Evolutionary conservation across 2,329 filamentous ascomycete genomes (phyloP).

Genomic region (Daldinia eschscholtzii): DNA sequence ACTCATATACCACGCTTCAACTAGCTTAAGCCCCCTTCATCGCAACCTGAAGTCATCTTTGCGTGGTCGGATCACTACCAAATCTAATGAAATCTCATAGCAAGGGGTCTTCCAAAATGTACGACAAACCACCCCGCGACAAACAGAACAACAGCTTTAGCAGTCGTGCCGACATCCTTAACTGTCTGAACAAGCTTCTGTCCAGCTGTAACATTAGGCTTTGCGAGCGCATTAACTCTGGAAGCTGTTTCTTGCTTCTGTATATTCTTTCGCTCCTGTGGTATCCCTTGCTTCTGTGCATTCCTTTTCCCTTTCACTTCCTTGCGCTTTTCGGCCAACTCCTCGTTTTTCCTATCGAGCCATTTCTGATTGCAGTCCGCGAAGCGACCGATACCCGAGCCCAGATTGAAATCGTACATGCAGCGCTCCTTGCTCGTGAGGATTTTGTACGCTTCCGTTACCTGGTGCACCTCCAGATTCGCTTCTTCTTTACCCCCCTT

Average conservation of each 20-base stretch:
- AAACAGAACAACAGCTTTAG: not conserved
- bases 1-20: not conserved
- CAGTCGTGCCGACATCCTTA: not conserved
- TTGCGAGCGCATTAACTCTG: not conserved
- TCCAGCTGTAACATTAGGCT: not conserved
- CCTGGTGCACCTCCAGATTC: not conserved
- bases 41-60: not conserved
- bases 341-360: not conserved
- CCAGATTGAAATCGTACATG: not conserved
- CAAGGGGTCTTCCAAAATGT: not conserved
- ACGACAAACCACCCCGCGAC: not conserved
- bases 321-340: not conserved
- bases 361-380: not conserved
- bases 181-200: not conserved
- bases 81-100: not conserved
- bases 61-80: not conserved
- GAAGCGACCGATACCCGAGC: not conserved
- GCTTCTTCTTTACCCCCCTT: not conserved
- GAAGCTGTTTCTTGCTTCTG: not conserved
- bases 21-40: not conserved
- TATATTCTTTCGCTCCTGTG: not conserved
- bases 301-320: not conserved
- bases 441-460: not conserved
- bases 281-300: not conserved
- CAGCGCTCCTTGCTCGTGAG: constrained; percentile 8